Base-by-base conservation (phyloP, 805 yeast genomes). In the Torulaspora quercuum region DNA sequence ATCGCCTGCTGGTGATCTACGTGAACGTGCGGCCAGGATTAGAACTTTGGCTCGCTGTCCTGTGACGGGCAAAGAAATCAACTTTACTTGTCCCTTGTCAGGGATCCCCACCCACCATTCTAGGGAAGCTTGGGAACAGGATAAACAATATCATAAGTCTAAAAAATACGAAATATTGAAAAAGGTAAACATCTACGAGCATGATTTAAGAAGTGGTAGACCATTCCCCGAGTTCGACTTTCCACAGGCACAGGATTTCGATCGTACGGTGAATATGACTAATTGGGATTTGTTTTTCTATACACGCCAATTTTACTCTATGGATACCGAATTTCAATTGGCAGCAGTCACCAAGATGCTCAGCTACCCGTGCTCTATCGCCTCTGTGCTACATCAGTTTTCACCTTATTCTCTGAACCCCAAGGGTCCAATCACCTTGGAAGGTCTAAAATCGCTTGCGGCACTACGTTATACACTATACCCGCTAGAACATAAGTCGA, bases 71-170 rank as follows among this genome's bases (percentile, higher is more conserved):
- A 74, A 79, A 46, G 81, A 82, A 29, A 85, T 92, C 41, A 72
- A 81, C 48, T 92, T 72, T 60, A 85, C 89, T 2, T 92, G 97
- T 65, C 98, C 98, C 1, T 67, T 75, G 39, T 84, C 95, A 4
- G 98, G 98, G 2, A 88, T 92, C 33, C 98, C 99, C 15, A 92
- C 98, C 3, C 98, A 92, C 61, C 94, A 86, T 57, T 79, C 86
- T 13, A 72, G 73, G 55, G 87, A 82, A 47, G 96, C 95, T 1
- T 92, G 97, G 95, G 80, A 80, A 53, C 64, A 67, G 37, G 97
- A 92, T 59, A 67, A 55, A 6, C 77, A 74, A 15, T 89, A 89
- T 59, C 96, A 86, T 53, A 54, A 65, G 15, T 57, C 75, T 16
- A 74, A 79, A 50, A 76, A 69, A 45, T 84, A 83, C 61, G 85